Evolutionary conservation across 2,329 filamentous ascomycete genomes (phyloP), one percentile per base, ranked within the genome.

Genomic region (Setomelanomma holmii): DNA sequence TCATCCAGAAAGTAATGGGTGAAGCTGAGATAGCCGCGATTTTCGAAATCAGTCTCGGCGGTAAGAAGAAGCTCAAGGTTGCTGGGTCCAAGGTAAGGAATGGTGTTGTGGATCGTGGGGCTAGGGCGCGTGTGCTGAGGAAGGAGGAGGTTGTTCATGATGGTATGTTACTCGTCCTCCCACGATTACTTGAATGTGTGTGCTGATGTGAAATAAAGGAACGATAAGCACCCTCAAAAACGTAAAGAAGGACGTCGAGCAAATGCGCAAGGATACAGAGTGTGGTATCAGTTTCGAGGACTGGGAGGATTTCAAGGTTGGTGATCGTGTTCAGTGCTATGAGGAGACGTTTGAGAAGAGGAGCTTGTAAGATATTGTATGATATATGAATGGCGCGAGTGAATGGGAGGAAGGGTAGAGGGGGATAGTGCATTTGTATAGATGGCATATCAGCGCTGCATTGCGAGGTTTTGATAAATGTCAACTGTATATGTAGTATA

Each of bases 251-350:
- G 91, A 97, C 60, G 90, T 95, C 23, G 80, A 81, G 40, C 91
- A 96, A 69, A 95, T 96, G 86, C 87, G 86, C 66, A 98, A 96
- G 77, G 93, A 92, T 52, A 86, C 84, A n/a, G 95, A 99, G 76
- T 99, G 95, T 67, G 95, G 95, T 61, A 88, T 99, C 61, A 87
- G 86, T 45, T 93, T 99, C 67, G 86, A 89, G 3, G 83, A 81
- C 24, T 99, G 91, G 86, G 82, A 89, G 41, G 89, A 86, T 19
- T 89, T 98, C 71, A 74, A 88, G 67, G 80, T 86, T 12, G 95
- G 93, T 22, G 95, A 99, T 76, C 85, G 88, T 73, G 84, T 99
- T 56, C 95, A 98, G 78, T 88, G 87, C 27, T 96, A 93, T 68
- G 91, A 96, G 69, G 89, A 93, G 75, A 82, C 87, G 16, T 77